Conservation (phyloP, 176 grass and related monocot species). For the Musa troglodytarum region DNA sequence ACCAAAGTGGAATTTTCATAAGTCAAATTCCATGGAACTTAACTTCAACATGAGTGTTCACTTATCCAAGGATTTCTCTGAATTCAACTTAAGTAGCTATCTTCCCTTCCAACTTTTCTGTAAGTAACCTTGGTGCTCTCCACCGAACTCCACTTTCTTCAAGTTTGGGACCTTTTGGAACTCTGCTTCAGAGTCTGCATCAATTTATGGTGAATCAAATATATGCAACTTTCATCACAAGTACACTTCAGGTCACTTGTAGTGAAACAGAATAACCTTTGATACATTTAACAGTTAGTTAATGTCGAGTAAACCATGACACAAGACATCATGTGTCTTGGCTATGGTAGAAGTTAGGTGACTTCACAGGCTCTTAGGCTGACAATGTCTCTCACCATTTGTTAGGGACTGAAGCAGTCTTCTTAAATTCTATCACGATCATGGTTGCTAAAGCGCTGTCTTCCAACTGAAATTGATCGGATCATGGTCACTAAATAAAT, state of each 20-base stretch:
- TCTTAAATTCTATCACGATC: neutral
- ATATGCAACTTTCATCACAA: neutral
- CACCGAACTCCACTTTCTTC: too few species aligned
- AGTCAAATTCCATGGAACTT: neutral
- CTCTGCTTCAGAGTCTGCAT: too few species aligned
- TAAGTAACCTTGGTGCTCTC: too few species aligned
- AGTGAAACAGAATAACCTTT: neutral
- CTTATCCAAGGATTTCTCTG: too few species aligned
- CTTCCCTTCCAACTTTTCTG: too few species aligned
- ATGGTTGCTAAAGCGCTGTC: neutral
- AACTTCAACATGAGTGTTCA: too few species aligned
- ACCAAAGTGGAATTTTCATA: neutral
- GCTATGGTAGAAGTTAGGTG: neutral
- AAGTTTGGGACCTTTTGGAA: too few species aligned
- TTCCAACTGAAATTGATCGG: neutral
- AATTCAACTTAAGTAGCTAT: too few species aligned
- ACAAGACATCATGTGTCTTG: neutral
- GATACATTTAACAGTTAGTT: neutral
- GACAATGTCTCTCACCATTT: neutral
- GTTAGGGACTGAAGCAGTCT: neutral
- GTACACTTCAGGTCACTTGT: neutral
- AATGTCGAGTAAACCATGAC: neutral
- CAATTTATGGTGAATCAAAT: too few species aligned
- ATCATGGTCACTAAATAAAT: too few species aligned
- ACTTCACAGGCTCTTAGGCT: neutral